Conservation (phyloP, 495 filamentous ascomycete genomes). For the Penicillium tannophilum region DNA sequence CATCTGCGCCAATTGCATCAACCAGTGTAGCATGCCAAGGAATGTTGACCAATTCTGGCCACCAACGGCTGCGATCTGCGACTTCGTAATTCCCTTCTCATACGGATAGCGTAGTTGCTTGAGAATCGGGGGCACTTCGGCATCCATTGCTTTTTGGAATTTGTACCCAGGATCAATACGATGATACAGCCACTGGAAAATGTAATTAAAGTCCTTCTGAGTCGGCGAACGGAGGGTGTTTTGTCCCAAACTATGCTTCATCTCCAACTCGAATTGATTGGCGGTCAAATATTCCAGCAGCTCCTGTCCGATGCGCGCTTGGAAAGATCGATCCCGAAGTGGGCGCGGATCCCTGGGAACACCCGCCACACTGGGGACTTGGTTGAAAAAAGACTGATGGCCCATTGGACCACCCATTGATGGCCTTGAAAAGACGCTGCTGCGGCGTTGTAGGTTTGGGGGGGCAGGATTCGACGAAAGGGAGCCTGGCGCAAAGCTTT, state of each 20-base stretch:
- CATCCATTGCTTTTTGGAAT: slow-evolving; percentile 89
- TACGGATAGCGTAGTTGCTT: slow-evolving; percentile 94
- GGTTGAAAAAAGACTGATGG: slow-evolving; percentile 91
- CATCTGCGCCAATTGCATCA: slow-evolving; percentile 95
- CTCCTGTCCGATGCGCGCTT: slow-evolving; percentile 81
- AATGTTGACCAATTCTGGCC: slow-evolving; percentile 96
- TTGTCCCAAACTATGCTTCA: slow-evolving; percentile 85
- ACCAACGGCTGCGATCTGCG: slow-evolving; percentile 89
- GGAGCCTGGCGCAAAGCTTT: slow-evolving; percentile 71
- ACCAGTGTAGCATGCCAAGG: slow-evolving; percentile 93
- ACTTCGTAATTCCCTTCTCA: slow-evolving; percentile 91
- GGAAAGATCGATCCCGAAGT: slow-evolving; percentile 76
- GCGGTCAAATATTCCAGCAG: slow-evolving; percentile 87
- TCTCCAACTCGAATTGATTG: slow-evolving; percentile 95
- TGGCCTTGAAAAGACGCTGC: slow-evolving; percentile 79
- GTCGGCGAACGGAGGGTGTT: slow-evolving; percentile 92
- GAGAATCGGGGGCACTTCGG: slow-evolving; percentile 86
- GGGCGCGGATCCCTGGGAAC: slow-evolving; percentile 87
- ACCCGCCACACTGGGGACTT: slow-evolving; percentile 74
- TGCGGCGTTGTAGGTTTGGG: slow-evolving; percentile 65
- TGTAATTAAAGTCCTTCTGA: slow-evolving; percentile 94
- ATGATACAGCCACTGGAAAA: slow-evolving; percentile 97
- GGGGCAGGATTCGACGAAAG: slow-evolving; percentile 47
- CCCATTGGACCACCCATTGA: slow-evolving; percentile 62
- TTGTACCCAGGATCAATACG: slow-evolving; percentile 90